Evolutionary conservation across 768 basidiomycete genomes (phyloP), one percentile per base, ranked within the genome.

Genomic region (Lentinula boryana): DNA sequence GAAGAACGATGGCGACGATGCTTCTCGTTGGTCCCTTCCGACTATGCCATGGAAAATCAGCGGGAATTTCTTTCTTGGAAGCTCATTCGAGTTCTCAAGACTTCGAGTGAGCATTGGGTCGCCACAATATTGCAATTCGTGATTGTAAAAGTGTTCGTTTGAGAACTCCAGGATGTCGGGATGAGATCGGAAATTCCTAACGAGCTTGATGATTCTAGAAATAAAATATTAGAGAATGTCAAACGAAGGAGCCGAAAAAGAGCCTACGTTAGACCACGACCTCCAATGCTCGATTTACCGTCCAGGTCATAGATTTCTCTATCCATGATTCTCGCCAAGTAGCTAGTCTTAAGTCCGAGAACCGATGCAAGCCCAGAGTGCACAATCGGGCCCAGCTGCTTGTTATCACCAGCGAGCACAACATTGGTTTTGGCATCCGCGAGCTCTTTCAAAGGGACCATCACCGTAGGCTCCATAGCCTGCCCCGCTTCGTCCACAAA

Each of bases 361-460:
- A 76, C 74, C 16, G 78, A 73, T 1, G 87, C 87, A 43, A 87
- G 74, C 2, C 64, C 63, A 0, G 87, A 88, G 1, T 82, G 77
- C 54, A 89, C 80, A 60, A 89, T 83, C 0, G 88, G 88, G 0
- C 88, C 86, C 8, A 89, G 75, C 65, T 89, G 88, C 70, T 85
- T 86, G 0, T 83, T 87, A 65, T 91, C 88, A 0, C 88, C 88
- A 1, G 85, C 82, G 0, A 91, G 74, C 3, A 89, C 69, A 27
- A 89, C 70, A 52, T 83, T 85, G 0, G 87, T 89, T 0, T 65
- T 58, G 4, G 68, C 68, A 58, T 80, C 75, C 0, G 84, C 81
- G 69, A 87, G 76, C 0, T 76, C 79, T 70, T 81, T 83, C 67
- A 88, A 78, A 0, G 75, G 72, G 3, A 85, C 74, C 77, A 87